These are phyloP conservation scores for Elaeis oleifera DNA, from an alignment of 202 grass and related monocot genomes.

Conservation along the genomic window DNA sequence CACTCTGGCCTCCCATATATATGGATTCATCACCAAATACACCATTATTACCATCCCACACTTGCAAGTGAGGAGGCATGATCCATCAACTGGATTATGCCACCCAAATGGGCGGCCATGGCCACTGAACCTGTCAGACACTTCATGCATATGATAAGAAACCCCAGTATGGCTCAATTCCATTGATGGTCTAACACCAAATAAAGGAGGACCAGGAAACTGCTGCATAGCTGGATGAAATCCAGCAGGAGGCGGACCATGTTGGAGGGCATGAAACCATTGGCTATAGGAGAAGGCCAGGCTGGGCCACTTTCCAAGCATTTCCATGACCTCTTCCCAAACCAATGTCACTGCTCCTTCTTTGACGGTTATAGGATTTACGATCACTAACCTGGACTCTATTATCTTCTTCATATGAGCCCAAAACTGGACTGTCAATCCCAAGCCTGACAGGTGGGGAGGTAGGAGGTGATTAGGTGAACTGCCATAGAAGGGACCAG, in stretches of 20 bases:
- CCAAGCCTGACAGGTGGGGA: slow-evolving; percentile 25
- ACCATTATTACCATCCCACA: slow-evolving; percentile 33
- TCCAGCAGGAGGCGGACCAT: slow-evolving; percentile 31
- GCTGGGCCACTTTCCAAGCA: slow-evolving; percentile 26
- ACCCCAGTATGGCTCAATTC: slow-evolving; percentile 26
- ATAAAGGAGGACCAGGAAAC: slow-evolving; percentile 24
- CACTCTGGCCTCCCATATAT: slow-evolving; percentile 22
- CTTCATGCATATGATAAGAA: slow-evolving; percentile 38
- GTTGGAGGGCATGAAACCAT: slow-evolving; percentile 38
- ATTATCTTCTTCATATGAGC: slow-evolving; percentile 34
- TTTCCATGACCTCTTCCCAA: slow-evolving; percentile 28
- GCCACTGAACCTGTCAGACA: slow-evolving; percentile 29
- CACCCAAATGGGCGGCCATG: slow-evolving; percentile 29
- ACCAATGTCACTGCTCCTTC: slow-evolving; percentile 20
- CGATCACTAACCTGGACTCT: slow-evolving; percentile 23
- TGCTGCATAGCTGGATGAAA: slow-evolving; percentile 31
- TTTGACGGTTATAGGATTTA: slow-evolving; percentile 26
- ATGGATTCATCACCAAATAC: slow-evolving; percentile 24
- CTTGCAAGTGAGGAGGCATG: slow-evolving; percentile 26
- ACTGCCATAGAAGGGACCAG: slow-evolving; percentile 1
- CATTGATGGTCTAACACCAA: slow-evolving; percentile 31
- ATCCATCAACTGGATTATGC: slow-evolving; percentile 25
- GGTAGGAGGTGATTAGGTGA: slow-evolving; percentile 23
- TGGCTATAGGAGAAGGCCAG: slow-evolving; percentile 27
- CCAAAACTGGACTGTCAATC: slow-evolving; percentile 18